Conservation (phyloP, 2,329 filamentous ascomycete species). For the Alternaria triticina region DNA sequence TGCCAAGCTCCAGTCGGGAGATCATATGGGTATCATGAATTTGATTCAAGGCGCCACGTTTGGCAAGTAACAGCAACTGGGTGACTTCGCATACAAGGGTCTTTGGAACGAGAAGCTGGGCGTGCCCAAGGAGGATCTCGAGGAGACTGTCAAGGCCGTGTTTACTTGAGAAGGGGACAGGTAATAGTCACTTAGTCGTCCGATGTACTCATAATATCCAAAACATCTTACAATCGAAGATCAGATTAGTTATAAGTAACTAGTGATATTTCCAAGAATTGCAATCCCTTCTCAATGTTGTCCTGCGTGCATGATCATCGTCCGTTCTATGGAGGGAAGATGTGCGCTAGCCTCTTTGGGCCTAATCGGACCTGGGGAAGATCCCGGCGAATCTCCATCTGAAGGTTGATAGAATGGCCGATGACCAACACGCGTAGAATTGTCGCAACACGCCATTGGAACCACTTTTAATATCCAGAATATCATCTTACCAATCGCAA, state of each 20-base stretch:
- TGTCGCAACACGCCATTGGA: constrained; percentile 15
- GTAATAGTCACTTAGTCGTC: neutral
- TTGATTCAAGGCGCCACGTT: constrained; percentile 30
- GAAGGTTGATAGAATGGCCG: constrained; percentile 9
- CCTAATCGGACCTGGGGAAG: constrained; percentile 15
- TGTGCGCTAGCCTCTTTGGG: neutral
- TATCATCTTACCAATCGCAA: neutral
- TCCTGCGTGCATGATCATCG: neutral
- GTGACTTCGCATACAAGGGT: constrained; percentile 28
- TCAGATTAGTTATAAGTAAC: too few species aligned
- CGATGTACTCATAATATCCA: neutral
- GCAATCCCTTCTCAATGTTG: fast-evolving
- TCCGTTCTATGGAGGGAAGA: neutral
- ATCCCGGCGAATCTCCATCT: constrained; percentile 14
- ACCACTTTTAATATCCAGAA: neutral
- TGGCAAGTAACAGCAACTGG: constrained; percentile 22
- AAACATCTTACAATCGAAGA: too few species aligned
- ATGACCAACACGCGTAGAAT: constrained; percentile 8
- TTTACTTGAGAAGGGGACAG: neutral
- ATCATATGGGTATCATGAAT: constrained; percentile 31
- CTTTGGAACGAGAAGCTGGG: constrained; percentile 53
- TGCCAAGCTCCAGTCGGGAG: constrained; percentile 47
- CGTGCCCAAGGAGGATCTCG: constrained; percentile 49
- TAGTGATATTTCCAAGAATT: neutral
- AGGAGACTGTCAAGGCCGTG: constrained; percentile 36